Evolutionary conservation across 1,139 yeast genomes (phyloP).

Genomic region (Geotrichum bryndzae): DNA sequence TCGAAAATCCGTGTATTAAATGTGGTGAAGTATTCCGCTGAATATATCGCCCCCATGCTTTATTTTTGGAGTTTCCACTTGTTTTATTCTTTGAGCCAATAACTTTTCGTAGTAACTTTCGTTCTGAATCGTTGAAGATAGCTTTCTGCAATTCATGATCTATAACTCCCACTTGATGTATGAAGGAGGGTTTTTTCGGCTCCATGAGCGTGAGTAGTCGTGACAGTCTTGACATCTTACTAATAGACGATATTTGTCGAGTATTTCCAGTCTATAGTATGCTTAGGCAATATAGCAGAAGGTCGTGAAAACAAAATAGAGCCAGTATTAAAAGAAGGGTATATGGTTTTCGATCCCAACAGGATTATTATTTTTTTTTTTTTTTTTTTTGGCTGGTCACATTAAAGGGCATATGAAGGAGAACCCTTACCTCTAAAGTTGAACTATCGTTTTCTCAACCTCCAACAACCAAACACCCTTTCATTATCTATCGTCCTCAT

Average conservation of each 20-base stretch:
- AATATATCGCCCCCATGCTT: conserved; percentile 8
- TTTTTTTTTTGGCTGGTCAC: background rate
- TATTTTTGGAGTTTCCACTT: background rate
- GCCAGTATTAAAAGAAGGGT: background rate
- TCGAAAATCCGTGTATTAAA: background rate
- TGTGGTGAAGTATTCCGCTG: conserved; percentile 8
- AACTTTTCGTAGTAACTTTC: conserved; percentile 6
- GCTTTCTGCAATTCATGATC: conserved; percentile 5
- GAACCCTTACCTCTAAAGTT: background rate
- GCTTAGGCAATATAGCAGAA: background rate
- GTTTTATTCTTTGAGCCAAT: background rate
- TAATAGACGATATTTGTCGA: background rate
- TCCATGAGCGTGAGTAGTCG: background rate
- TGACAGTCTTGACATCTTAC: background rate
- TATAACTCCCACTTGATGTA: conserved; percentile 8
- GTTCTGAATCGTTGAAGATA: conserved; percentile 5
- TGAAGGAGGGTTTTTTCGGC: background rate
- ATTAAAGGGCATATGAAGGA: background rate
- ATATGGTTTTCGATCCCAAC: background rate
- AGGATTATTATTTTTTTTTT: background rate
- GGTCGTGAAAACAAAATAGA: background rate
- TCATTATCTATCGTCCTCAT: background rate
- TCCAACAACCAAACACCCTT: background rate
- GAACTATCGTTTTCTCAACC: background rate
- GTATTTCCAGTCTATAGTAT: background rate